Conservation (phyloP, 495 filamentous ascomycete species). For the Penicillium paradoxum region DNA sequence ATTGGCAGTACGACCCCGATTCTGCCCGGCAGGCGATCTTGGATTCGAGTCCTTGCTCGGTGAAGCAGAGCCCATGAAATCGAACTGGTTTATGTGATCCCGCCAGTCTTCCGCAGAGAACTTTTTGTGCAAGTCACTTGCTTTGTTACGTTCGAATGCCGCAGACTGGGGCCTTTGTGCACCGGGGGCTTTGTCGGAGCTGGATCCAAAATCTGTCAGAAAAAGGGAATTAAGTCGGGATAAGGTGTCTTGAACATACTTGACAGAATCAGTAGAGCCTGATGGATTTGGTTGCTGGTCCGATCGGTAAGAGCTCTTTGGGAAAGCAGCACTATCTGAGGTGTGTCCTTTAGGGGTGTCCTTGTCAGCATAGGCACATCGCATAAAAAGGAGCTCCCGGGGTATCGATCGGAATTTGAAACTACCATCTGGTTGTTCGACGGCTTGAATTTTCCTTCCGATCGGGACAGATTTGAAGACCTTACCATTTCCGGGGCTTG, state of each 20-base stretch:
- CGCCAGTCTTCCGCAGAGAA: constrained; percentile 60
- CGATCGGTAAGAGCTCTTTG: constrained; percentile 16
- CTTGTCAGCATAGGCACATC: constrained; percentile 26
- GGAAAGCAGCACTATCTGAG: constrained; percentile 35
- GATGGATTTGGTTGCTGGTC: constrained; percentile 11
- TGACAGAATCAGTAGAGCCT: constrained; percentile 11
- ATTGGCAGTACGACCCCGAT: constrained; percentile 25
- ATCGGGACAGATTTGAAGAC: not conserved
- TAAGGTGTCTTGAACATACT: constrained; percentile 1
- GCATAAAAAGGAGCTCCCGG: constrained; percentile 3
- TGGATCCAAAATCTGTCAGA: not conserved
- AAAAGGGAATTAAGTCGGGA: not conserved
- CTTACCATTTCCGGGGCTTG: constrained; percentile 33
- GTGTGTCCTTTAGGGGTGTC: constrained; percentile 31
- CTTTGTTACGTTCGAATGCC: constrained; percentile 48
- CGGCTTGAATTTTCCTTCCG: not conserved
- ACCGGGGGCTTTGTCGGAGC: constrained; percentile 5
- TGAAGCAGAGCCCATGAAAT: constrained; percentile 45
- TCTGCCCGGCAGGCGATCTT: constrained; percentile 30
- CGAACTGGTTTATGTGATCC: constrained; percentile 46
- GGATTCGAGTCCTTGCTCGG: constrained; percentile 29
- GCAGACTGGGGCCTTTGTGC: constrained; percentile 7
- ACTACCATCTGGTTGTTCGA: not conserved
- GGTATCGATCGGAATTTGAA: not conserved
- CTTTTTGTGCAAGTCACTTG: constrained; percentile 72